These are phyloP conservation scores for Lachancea meyersii DNA, from an alignment of 805 yeast genomes.

Conservation along the genomic window DNA sequence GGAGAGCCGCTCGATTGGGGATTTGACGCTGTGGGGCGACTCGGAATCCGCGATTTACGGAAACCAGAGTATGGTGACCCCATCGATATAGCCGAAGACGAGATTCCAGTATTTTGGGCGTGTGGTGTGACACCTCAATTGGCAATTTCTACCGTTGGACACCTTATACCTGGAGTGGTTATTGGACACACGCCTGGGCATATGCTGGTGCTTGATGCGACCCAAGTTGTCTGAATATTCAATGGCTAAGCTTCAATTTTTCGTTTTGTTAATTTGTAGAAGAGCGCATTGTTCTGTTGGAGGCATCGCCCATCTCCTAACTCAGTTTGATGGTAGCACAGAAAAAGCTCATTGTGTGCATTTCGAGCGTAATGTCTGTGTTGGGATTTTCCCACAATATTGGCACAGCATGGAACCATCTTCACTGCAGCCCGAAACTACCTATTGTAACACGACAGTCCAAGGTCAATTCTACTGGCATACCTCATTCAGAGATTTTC, in stretches of 20 bases:
- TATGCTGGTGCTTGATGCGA: conserved; percentile 34
- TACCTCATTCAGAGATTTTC: too few species aligned
- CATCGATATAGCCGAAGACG: conserved; percentile 29
- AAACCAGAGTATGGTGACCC: conserved; percentile 37
- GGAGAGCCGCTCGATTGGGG: conserved; percentile 43
- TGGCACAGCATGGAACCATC: too few species aligned
- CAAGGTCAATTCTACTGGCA: too few species aligned
- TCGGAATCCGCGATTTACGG: conserved; percentile 33
- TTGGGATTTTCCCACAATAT: too few species aligned
- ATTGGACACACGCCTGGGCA: conserved; percentile 36
- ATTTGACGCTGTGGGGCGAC: conserved; percentile 31
- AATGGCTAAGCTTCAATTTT: too few species aligned
- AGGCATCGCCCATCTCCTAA: too few species aligned
- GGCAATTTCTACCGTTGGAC: conserved; percentile 29
- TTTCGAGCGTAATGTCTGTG: too few species aligned
- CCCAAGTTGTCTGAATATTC: background rate
- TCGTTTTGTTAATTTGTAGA: background rate
- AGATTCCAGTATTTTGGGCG: conserved; percentile 41
- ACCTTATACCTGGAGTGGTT: conserved; percentile 27
- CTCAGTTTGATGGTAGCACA: too few species aligned
- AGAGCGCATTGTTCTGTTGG: background rate
- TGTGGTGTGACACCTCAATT: conserved; percentile 41
- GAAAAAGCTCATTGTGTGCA: too few species aligned
- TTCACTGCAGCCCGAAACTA: too few species aligned
- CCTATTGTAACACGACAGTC: too few species aligned